These are phyloP conservation scores for Colletotrichum chlorophyti DNA, from an alignment of 2,329 filamentous ascomycete genomes.

Conservation along the genomic window DNA sequence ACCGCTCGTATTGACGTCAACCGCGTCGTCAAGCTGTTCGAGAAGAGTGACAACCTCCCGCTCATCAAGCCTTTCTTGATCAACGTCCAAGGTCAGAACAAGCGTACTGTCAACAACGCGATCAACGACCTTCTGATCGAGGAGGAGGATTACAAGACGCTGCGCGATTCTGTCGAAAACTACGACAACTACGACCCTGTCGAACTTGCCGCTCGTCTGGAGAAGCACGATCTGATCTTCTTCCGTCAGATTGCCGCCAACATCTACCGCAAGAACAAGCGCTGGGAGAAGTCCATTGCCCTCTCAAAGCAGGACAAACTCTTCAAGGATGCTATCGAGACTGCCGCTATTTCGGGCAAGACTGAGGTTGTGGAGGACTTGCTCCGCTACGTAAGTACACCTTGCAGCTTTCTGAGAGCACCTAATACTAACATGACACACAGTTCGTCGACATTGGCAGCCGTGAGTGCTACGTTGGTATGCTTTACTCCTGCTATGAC, in stretches of 20 bases:
- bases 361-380: slow-evolving; percentile 93
- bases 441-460: slow-evolving; percentile 99
- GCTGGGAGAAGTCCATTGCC: slow-evolving; percentile 98
- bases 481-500: slow-evolving; percentile 98
- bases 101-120: slow-evolving; percentile 96
- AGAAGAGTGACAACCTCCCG: slow-evolving; percentile 97
- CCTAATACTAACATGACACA: slow-evolving; percentile 39
- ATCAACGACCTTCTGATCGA: slow-evolving; percentile 98
- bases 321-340: slow-evolving; percentile 99
- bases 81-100: slow-evolving; percentile 96
- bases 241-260: slow-evolving; percentile 98
- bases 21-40: slow-evolving; percentile 98
- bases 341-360: slow-evolving; percentile 90
- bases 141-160: slow-evolving; percentile 98
- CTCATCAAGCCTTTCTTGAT: slow-evolving; percentile 98
- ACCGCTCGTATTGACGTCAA: slow-evolving; percentile 97
- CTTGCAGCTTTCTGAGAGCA: background rate
- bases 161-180: slow-evolving; percentile 96
- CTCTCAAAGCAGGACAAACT: slow-evolving; percentile 99
- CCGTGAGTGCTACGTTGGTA: slow-evolving; percentile 99
- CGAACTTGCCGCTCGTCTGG: slow-evolving; percentile 87
- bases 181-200: slow-evolving; percentile 99
- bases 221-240: slow-evolving; percentile 98
- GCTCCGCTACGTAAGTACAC: slow-evolving; percentile 86
- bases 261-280: slow-evolving; percentile 99